These are phyloP conservation scores for Glycine soja DNA, from an alignment of 306 rosid species.

Conservation along the genomic window DNA sequence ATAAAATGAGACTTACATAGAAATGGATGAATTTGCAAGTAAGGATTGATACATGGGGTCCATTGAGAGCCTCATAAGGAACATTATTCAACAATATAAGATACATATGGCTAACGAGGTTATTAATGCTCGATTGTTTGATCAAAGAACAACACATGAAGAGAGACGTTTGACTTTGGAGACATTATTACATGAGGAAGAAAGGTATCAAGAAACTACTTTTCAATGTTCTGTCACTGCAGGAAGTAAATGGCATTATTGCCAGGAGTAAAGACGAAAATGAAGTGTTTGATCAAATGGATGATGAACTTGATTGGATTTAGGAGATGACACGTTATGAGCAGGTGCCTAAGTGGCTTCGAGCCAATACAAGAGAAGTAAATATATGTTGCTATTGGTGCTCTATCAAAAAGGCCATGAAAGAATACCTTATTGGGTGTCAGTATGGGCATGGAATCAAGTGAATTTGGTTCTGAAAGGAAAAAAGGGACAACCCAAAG, in stretches of 20 bases:
- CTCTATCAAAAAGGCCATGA: conserved; percentile 76
- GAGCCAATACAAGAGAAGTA: conserved; percentile 84
- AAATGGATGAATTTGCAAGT: conserved; percentile 96
- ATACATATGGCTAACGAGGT: conserved; percentile 99
- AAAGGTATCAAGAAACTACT: conserved; percentile 94
- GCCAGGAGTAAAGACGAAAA: conserved; percentile 94
- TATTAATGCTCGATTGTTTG: conserved; percentile 99
- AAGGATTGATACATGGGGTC: conserved; percentile 97
- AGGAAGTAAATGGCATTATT: conserved; percentile 97
- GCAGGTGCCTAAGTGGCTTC: conserved; percentile 95
- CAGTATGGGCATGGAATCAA: conserved; percentile 56
- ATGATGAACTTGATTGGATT: conserved; percentile 93
- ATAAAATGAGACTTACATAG: too few species aligned
- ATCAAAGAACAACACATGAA: conserved; percentile 98
- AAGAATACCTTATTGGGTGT: conserved; percentile 69
- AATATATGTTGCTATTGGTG: conserved; percentile 77
- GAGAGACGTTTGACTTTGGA: conserved; percentile 96
- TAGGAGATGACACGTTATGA: conserved; percentile 88
- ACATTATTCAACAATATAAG: conserved; percentile 95
- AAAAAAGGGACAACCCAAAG: conserved; percentile 91
- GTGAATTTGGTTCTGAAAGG: conserved; percentile 90
- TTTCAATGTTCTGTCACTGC: conserved; percentile 97
- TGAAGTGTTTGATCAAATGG: conserved; percentile 97
- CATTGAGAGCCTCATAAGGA: conserved; percentile 95
- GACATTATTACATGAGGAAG: conserved; percentile 96